Conservation (phyloP, 2,329 filamentous ascomycete species). For the Aspergillus sp. region DNA sequence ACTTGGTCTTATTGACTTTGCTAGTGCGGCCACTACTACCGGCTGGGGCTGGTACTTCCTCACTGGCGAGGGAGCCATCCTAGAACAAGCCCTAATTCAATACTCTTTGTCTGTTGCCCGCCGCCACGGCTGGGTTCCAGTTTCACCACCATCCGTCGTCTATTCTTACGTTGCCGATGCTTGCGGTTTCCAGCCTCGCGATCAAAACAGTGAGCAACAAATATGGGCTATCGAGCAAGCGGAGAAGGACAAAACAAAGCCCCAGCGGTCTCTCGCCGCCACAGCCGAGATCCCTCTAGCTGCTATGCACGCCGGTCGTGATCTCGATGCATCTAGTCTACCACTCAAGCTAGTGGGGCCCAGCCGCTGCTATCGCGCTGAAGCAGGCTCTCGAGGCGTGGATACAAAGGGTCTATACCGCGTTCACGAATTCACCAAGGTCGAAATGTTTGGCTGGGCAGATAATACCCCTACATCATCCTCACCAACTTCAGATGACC, state of each 20-base stretch:
- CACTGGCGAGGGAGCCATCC: constrained; percentile 81
- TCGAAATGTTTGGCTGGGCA: constrained; percentile 96
- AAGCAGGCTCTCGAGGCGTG: constrained; percentile 84
- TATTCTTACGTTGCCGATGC: constrained; percentile 88
- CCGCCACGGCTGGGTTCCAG: constrained; percentile 72
- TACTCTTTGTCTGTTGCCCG: constrained; percentile 76
- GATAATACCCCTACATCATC: constrained; percentile 43
- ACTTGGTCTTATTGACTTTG: constrained; percentile 89
- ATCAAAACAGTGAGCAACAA: constrained; percentile 87
- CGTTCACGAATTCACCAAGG: constrained; percentile 98
- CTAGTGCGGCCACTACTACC: constrained; percentile 73
- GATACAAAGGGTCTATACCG: constrained; percentile 94
- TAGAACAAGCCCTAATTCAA: constrained; percentile 92
- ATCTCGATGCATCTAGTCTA: constrained; percentile 63
- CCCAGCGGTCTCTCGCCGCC: constrained; percentile 74
- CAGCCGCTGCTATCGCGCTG: constrained; percentile 91
- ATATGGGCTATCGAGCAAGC: constrained; percentile 76
- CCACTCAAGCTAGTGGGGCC: constrained; percentile 79
- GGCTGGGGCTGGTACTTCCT: constrained; percentile 99
- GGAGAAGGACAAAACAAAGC: constrained; percentile 62
- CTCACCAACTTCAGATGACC: constrained; percentile 33
- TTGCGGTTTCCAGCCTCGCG: constrained; percentile 92
- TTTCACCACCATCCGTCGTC: constrained; percentile 84
- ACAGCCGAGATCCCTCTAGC: constrained; percentile 96
- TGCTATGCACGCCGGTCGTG: constrained; percentile 77